Conservation (phyloP, 306 rosid genomes). For the Arachis stenosperma region DNA sequence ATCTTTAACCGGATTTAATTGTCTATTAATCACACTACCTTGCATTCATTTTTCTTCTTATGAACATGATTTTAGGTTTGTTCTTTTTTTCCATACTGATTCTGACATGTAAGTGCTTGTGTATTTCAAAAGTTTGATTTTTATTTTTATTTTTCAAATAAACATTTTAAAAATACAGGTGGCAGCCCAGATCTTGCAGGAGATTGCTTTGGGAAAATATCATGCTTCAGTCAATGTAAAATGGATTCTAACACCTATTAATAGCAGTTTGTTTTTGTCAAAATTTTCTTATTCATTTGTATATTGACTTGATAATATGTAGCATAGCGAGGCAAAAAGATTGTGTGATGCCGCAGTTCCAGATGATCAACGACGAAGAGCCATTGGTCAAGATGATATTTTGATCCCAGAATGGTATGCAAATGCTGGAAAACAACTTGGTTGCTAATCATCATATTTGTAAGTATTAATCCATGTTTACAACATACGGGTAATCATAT, state of each 20-base stretch:
- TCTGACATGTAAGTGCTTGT: neutral
- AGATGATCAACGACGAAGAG: conserved; percentile 95
- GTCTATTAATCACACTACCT: neutral
- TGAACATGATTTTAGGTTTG: neutral
- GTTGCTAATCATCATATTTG: conserved; percentile 62
- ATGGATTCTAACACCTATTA: neutral
- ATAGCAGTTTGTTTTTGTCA: conserved; percentile 28
- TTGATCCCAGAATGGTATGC: conserved; percentile 95
- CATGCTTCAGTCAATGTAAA: conserved; percentile 89
- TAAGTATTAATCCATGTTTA: conserved; percentile 53
- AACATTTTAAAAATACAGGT: conserved; percentile 56
- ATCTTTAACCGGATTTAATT: neutral
- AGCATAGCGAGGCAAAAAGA: conserved; percentile 96
- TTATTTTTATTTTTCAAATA: neutral
- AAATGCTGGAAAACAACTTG: conserved; percentile 76
- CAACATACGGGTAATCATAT: neutral
- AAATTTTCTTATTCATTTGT: conserved; percentile 29
- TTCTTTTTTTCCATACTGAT: neutral
- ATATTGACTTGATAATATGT: conserved; percentile 44
- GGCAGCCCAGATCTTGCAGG: conserved; percentile 94
- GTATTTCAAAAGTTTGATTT: neutral
- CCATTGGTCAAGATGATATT: conserved; percentile 80
- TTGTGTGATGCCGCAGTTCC: conserved; percentile 92
- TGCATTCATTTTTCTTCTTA: neutral
- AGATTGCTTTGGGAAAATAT: conserved; percentile 87